Percentiles rank a stretch among this genome's conserved stretches.
Conservation (phyloP, 306 rosid genomes). For the Crotalaria pallida region DNA sequence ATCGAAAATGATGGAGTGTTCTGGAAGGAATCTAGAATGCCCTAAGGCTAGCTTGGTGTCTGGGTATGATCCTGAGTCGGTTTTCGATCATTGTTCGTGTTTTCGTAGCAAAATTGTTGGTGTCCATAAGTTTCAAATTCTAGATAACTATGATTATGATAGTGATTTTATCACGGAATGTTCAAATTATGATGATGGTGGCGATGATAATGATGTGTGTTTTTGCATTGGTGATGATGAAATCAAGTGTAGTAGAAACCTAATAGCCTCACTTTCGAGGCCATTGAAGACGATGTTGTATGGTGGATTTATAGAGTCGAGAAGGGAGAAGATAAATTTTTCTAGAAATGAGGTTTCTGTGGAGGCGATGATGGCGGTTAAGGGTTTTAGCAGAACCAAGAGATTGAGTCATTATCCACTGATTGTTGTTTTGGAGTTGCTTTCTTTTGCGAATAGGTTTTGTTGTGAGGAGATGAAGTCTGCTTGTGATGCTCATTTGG, state of each 20-base stretch:
- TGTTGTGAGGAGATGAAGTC: conserved; percentile 83
- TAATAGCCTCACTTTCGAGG: conserved; percentile 55
- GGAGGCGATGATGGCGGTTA: conserved; percentile 61
- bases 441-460: conserved; percentile 57
- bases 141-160: neutral
- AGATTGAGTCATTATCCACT: conserved; percentile 38
- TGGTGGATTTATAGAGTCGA: conserved; percentile 60
- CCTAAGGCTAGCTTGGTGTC: conserved; percentile 54
- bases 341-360: conserved; percentile 52
- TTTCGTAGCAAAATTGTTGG: neutral
- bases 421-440: conserved; percentile 51
- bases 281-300: conserved; percentile 73
- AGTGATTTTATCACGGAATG: conserved; percentile 27
- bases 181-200: conserved; percentile 31
- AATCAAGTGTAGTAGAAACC: conserved; percentile 53
- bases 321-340: conserved; percentile 69
- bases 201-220: conserved; percentile 23
- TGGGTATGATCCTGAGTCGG: conserved; percentile 61
- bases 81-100: conserved; percentile 41
- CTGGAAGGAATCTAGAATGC: conserved; percentile 67
- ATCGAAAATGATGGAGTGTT: conserved; percentile 57
- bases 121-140: neutral
- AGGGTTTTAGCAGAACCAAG: conserved; percentile 66
- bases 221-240: conserved; percentile 63
- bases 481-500: conserved; percentile 68